These are phyloP conservation scores for Xeromyces bisporus DNA, from an alignment of 495 filamentous ascomycete species.

Conservation along the genomic window DNA sequence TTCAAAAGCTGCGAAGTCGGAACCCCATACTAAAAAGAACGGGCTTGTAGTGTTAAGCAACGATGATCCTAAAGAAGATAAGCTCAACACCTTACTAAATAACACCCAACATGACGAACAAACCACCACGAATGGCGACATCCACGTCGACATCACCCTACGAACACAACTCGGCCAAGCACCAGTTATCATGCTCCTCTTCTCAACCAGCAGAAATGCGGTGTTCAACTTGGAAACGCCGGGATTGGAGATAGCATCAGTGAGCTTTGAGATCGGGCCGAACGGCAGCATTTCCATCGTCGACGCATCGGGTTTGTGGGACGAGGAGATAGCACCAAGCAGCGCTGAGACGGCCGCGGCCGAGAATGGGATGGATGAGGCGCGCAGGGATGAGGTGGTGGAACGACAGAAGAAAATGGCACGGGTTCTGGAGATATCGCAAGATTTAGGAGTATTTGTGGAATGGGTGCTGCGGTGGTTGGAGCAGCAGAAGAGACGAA, in stretches of 20 bases:
- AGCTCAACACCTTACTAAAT: conserved; percentile 16
- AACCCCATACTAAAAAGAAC: conserved; percentile 4
- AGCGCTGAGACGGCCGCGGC: conserved; percentile 1
- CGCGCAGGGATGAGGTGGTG: conserved; percentile 12
- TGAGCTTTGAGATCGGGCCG: conserved; percentile 40
- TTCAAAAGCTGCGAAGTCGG: not conserved
- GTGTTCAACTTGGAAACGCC: not conserved
- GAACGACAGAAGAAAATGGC: conserved; percentile 24
- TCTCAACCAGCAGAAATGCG: conserved; percentile 5
- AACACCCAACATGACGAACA: conserved; percentile 1
- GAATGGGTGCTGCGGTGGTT: conserved; percentile 27
- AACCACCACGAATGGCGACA: conserved; percentile 8
- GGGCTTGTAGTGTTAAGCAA: conserved; percentile 21
- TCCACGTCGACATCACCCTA: conserved; percentile 28
- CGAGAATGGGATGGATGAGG: conserved; percentile 4
- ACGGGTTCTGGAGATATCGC: conserved; percentile 25
- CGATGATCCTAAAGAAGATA: conserved; percentile 22
- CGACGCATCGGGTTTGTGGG: conserved; percentile 17
- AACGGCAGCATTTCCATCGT: conserved; percentile 40
- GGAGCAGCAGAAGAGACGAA: not conserved
- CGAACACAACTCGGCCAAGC: conserved; percentile 28
- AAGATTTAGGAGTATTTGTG: conserved; percentile 41
- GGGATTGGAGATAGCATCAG: conserved; percentile 12
- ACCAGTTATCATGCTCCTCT: conserved; percentile 26
- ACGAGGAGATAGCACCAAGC: conserved; percentile 10